Evolutionary conservation across 805 yeast genomes (phyloP).

Genomic region (Saturnispora serradocipensis): DNA sequence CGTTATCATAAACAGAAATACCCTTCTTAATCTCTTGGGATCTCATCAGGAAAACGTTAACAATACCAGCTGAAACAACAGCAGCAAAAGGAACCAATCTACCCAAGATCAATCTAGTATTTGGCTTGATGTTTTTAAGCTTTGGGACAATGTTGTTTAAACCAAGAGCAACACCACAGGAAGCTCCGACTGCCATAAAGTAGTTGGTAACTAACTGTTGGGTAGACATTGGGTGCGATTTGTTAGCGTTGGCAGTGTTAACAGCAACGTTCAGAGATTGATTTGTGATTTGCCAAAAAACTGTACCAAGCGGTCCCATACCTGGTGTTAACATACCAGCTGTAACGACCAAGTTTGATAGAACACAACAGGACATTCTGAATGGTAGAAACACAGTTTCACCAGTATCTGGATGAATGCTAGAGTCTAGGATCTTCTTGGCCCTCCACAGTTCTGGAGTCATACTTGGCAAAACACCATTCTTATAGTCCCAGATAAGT

Average conservation of each 20-base stretch:
- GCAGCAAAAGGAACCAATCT: conserved; percentile 98
- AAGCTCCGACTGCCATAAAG: conserved; percentile 82
- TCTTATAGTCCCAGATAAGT: conserved; percentile 60
- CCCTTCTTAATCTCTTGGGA: conserved; percentile 87
- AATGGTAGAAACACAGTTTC: conserved; percentile 88
- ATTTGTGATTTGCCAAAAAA: conserved; percentile 97
- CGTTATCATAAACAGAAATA: conserved; percentile 57
- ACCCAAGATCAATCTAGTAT: conserved; percentile 61
- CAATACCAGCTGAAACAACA: conserved; percentile 93
- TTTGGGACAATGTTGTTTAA: conserved; percentile 86
- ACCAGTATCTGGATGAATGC: conserved; percentile 95
- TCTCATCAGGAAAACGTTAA: conserved; percentile 94
- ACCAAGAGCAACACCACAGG: conserved; percentile 93
- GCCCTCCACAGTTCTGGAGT: conserved; percentile 84
- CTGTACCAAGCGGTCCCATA: conserved; percentile 78
- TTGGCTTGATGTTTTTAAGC: conserved; percentile 58
- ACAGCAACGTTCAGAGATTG: conserved; percentile 96
- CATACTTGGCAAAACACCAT: conserved; percentile 55
- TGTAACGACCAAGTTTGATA: conserved; percentile 89
- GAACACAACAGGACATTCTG: conserved; percentile 93
- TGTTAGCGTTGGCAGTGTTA: conserved; percentile 92
- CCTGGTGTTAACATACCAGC: conserved; percentile 98
- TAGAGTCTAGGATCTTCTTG: conserved; percentile 78
- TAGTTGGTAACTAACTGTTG: conserved; percentile 72
- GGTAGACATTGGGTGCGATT: conserved; percentile 82